Evolutionary conservation across 2,329 filamentous ascomycete species (phyloP).

Genomic region (Epichloe sp.): DNA sequence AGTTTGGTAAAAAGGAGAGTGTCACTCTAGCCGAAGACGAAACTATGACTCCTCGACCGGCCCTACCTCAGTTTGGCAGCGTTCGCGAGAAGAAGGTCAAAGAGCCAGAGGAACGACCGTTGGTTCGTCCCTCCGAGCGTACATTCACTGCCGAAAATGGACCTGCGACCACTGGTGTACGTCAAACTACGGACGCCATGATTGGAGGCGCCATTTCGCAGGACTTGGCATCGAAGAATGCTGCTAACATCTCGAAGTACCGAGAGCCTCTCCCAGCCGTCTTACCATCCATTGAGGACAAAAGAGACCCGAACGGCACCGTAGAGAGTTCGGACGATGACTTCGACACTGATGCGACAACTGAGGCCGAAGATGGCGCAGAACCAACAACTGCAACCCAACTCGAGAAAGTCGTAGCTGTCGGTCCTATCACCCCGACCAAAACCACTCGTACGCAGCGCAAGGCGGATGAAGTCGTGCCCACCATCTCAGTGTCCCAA

Average conservation of each 20-base stretch:
- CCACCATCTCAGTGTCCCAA: conserved; percentile 4
- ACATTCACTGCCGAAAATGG: conserved; percentile 11
- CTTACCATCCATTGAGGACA: conserved; percentile 55
- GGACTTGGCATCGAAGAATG: conserved; percentile 38
- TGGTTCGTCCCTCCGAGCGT: conserved; percentile 40
- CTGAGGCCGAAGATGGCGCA: conserved; percentile 6
- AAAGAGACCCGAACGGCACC: conserved; percentile 46
- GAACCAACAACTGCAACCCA: not conserved
- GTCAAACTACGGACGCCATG: conserved; percentile 45
- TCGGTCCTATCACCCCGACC: conserved; percentile 2
- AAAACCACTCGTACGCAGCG: not conserved
- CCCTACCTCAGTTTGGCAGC: conserved; percentile 63
- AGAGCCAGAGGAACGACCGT: conserved; percentile 40
- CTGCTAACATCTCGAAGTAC: conserved; percentile 42
- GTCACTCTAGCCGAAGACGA: conserved; percentile 45
- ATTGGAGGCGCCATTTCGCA: conserved; percentile 42
- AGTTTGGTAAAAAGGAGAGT: conserved; percentile 37
- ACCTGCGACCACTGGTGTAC: conserved; percentile 14
- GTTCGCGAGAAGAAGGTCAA: conserved; percentile 48
- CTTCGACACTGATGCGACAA: conserved; percentile 7
- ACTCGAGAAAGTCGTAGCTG: not conserved
- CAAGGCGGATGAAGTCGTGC: not conserved
- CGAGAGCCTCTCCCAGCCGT: conserved; percentile 57
- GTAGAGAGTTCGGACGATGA: conserved; percentile 20
- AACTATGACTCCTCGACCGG: conserved; percentile 61